Percentiles rank a stretch among this genome's conserved stretches.
These are phyloP conservation scores for Blastomyces emzantsi DNA, from an alignment of 2,329 filamentous ascomycete genomes.

Conservation along the genomic window DNA sequence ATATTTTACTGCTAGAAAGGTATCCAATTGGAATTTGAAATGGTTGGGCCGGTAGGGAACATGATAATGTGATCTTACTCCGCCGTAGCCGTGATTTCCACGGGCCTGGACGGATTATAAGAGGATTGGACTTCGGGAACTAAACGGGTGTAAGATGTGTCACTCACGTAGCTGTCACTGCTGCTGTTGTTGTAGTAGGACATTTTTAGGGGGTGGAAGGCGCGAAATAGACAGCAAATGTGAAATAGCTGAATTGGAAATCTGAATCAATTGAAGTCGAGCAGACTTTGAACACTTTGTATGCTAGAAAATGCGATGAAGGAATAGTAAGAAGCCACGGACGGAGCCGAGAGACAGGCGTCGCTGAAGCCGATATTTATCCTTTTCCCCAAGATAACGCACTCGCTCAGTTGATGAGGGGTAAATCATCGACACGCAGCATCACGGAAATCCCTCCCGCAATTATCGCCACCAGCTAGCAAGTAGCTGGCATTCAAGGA, in stretches of 20 bases:
- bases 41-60: neutral
- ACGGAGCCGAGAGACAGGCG: neutral
- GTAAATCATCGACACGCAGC: neutral
- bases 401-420: neutral
- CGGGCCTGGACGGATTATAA: neutral
- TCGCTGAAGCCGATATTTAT: constrained; percentile 1
- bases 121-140: neutral
- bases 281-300: neutral
- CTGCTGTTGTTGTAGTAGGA: constrained; percentile 7
- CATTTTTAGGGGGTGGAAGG: neutral
- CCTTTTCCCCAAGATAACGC: neutral
- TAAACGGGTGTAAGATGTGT: neutral
- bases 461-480: constrained; percentile 2
- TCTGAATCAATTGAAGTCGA: neutral
- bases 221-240: neutral
- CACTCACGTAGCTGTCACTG: constrained; percentile 2
- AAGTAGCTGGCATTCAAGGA: neutral
- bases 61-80: neutral
- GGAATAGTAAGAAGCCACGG: neutral
- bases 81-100: neutral
- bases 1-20: neutral
- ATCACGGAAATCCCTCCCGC: neutral
- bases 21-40: neutral
- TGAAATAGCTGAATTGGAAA: neutral
- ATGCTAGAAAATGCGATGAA: neutral